These are phyloP conservation scores for Colletotrichum endophyticum DNA, from an alignment of 2,329 filamentous ascomycete species.

Conservation along the genomic window DNA sequence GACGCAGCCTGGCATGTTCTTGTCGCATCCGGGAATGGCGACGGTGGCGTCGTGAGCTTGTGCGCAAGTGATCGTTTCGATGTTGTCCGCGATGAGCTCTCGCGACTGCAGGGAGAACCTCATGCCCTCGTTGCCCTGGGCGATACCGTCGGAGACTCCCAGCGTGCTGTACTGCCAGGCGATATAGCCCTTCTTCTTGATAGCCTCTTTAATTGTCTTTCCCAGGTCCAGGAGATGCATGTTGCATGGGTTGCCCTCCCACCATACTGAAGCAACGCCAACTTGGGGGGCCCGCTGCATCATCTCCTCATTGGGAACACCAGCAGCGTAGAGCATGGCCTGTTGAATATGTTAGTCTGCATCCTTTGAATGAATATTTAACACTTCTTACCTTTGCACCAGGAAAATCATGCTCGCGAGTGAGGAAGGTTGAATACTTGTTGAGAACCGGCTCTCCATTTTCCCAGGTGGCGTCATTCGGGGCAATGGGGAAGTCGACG, in stretches of 20 bases:
- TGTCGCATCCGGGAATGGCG: slow-evolving; percentile 92
- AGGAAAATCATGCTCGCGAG: slow-evolving; percentile 1
- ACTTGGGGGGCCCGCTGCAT: slow-evolving; percentile 94
- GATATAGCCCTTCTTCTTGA: slow-evolving; percentile 86
- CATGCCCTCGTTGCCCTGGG: slow-evolving; percentile 96
- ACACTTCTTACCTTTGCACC: not conserved
- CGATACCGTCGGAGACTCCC: slow-evolving; percentile 88
- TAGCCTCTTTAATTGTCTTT: slow-evolving; percentile 82
- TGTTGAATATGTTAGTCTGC: slow-evolving; percentile 33
- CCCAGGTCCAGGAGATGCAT: slow-evolving; percentile 74
- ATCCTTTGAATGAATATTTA: not conserved
- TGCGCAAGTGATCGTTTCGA: slow-evolving; percentile 91
- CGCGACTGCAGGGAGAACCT: slow-evolving; percentile 88
- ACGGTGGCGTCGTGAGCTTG: slow-evolving; percentile 95
- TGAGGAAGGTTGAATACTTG: not conserved
- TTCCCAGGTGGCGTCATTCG: slow-evolving; percentile 1
- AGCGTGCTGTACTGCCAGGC: slow-evolving; percentile 95
- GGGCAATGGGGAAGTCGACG: not conserved
- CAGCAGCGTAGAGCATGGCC: slow-evolving; percentile 95
- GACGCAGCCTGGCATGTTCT: slow-evolving; percentile 94
- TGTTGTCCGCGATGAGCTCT: slow-evolving; percentile 92
- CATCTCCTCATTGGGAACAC: slow-evolving; percentile 79
- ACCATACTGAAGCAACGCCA: slow-evolving; percentile 91
- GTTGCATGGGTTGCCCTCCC: slow-evolving; percentile 97
- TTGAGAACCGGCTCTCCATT: not conserved